These are phyloP conservation scores for Dryadomyces sulphureus DNA, from an alignment of 2,329 filamentous ascomycete genomes.

Conservation along the genomic window DNA sequence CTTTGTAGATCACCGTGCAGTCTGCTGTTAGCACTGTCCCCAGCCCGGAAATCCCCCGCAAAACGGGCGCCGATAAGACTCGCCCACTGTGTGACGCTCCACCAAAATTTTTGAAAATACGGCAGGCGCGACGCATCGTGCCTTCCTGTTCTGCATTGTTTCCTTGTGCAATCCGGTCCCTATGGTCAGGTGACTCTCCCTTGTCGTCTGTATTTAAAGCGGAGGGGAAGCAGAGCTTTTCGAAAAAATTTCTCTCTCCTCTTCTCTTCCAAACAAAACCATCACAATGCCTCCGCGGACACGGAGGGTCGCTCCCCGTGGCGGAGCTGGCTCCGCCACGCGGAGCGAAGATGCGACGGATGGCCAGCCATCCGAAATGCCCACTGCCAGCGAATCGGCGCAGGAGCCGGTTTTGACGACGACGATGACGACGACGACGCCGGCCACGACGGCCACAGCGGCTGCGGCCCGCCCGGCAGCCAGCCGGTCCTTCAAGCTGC, in stretches of 20 bases:
- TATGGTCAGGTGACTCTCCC: background rate
- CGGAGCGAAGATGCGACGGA: background rate
- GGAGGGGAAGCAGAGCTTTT: background rate
- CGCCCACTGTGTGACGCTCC: background rate
- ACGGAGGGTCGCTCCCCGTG: background rate
- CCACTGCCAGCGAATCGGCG: background rate
- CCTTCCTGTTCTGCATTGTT: background rate
- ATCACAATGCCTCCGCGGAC: slow-evolving; percentile 1
- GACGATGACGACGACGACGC: no score
- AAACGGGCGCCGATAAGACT: background rate
- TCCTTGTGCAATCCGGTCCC: background rate
- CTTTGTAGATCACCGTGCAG: background rate
- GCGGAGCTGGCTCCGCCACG: background rate
- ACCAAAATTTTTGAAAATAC: background rate
- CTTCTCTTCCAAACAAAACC: no score
- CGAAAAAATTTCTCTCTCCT: background rate
- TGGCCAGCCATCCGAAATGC: no score
- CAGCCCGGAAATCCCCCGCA: no score
- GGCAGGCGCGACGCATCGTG: background rate
- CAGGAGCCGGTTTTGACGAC: background rate
- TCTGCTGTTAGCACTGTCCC: background rate
- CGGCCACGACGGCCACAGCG: background rate
- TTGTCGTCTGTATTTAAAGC: background rate
- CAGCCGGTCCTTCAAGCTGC: slow-evolving; percentile 14
- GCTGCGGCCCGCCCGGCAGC: slow-evolving; percentile 1